Base-by-base conservation (phyloP, 2,329 filamentous ascomycete genomes). In the Biscogniauxia sp. region DNA sequence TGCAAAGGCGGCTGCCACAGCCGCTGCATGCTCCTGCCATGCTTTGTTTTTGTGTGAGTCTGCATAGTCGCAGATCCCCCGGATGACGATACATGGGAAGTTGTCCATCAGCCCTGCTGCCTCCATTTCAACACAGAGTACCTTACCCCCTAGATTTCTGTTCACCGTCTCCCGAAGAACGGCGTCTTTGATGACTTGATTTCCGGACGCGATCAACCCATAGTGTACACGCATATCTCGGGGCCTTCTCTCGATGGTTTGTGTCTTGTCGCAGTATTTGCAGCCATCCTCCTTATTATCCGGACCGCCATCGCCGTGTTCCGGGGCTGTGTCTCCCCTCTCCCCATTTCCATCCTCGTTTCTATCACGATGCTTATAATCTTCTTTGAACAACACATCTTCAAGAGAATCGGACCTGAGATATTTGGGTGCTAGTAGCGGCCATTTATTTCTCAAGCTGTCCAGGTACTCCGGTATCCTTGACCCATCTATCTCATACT, bases 41-140 rank as follows among this genome's bases (percentile, higher is more conserved):
- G 9, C 28, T 13, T 70, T 62, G 49, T 71, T 71, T 26, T 69
- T 70, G 25, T 71, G 66, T 0, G 65, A 68, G 53, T 72, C 69
- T 1, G 69, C 62, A 53, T 71, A 72, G 20, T 69, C 63, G 54
- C 66, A 69, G 19, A 72, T 70, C 1, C 70, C 69, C 23, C 68
- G 62, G 11, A 73, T 67, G 1, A 69, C 65, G 1, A 73, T 32
- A 50, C 68, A 71, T 11, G 66, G 68, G 17, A 72, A 69, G 19
- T 57, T 59, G 32, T 68, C 56, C 64, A 69, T 66, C 2, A 69
- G 45, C 59, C 64, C 65, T 0, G 65, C 64, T 2, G 61, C 64
- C 50, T 64, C 64, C 56, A 63, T 69, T 26, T 69, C 67, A 28
- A 70, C 32, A 51, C 66, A 72, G 17, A 69, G 62, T 4, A 63